Base-by-base conservation (phyloP, 2,329 filamentous ascomycete species). In the Dactylellina leptospora region DNA sequence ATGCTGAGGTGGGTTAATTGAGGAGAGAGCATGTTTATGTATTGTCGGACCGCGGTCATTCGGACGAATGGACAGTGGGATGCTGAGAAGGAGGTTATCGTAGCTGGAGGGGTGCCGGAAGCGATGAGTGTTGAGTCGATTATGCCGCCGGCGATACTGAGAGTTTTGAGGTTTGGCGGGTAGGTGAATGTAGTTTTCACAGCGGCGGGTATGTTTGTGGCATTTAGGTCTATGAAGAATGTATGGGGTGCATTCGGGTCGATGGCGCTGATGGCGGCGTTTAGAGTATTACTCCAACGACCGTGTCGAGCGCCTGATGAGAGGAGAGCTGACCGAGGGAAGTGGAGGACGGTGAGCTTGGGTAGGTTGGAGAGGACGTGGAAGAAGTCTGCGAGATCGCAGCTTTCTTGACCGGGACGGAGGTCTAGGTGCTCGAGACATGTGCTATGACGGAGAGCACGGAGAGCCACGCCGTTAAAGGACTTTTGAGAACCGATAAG, bases 31-130 rank as follows among this genome's bases (percentile, higher is more conserved):
- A 62, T 58, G 18, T 70, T 74, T 9, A 77, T 58, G 3, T 76
- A 68, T 33, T 74, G 63, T 30, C 70, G 36, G 8, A 77, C 47
- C 1, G 66, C 54, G 11, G 42, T 51, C 30, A 73, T 69, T 25
- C 71, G 74, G 4, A 74, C 69, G 54, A 77, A 77, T 3, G 76
- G 74, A 9, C 74, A 74, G 48, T 77, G 75, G 10, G 62, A 73
- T 50, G 74, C 73, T 16, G 74, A 72, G 16, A 77, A 72, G 28
- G 74, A 73, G 11, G 63, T 64, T 27, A 77, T 74, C 25, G 62
- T 75, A 3, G 61, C 47, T 2, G 75, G 75, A 6, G 75, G 62
- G 1, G 64, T 58, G 9, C 74, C 63, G 16, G 73, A 75, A 5
- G 66, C 69, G n/a, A 76, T 25, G 27, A 77, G 74, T 18, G 72